Base-by-base conservation (phyloP, 495 filamentous ascomycete species). In the Clavariopsis aquatica region DNA sequence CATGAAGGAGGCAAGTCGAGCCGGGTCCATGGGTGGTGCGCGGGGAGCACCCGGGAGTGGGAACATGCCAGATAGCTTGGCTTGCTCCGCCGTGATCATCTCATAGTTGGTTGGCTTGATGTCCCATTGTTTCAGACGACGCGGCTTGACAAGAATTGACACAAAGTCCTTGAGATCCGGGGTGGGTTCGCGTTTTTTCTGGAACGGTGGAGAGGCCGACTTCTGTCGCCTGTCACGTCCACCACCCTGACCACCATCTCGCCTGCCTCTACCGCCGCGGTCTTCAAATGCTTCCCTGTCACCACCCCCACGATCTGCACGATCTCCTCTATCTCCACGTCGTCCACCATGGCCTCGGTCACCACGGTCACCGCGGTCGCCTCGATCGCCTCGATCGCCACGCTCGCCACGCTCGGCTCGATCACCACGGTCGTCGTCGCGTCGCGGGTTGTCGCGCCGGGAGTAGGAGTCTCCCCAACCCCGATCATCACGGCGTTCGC, bases 61-160 rank as follows among this genome's bases (percentile, higher is more conserved):
- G 80, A 99, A 99, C 94, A 98, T 96, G 78, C 87, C 87, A n/a
- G 94, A 99, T 34, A 99, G 83, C 81, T 99, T 99, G 26, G 94
- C 95, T 74, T 98, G 95, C 75, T 99, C 94, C 24, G 94, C 95
- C 13, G 95, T 97, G 64, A 99, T 94, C 78, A 96, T 96, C 76
- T 98, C 94, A 71, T 99, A 99, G 28, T 94, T 93, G 22, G 91
- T 91, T 13, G 94, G 94, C 79, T 98, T 99, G 75, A 99, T 96
- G 74, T 99, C 94, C 94, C 94, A 99, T 75, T 98, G 96, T 28
- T 92, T 97, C 80, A 98, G 78, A 57, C 94, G 87, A 69, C 94
- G 87, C 81, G 90, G 92, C 59, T 93, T 87, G 68, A 91, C 85
- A 56, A 89, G 79, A 56, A 99, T 80, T 9, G 91, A 84, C 26